phyloP scores from a whole-genome alignment of 164 flowering plant genomes.

The Vitis cinerea region DNA sequence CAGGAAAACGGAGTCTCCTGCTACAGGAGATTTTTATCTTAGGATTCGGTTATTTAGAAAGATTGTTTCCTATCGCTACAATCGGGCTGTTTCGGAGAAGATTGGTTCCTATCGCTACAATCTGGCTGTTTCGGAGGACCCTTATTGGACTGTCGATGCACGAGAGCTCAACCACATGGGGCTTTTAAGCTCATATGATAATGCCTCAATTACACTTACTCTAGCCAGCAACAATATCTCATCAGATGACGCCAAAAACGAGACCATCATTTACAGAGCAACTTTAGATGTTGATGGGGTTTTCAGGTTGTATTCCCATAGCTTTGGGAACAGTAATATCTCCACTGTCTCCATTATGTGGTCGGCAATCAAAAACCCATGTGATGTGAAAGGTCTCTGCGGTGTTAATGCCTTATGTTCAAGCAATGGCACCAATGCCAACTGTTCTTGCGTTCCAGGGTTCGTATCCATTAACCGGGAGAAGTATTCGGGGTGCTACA shows the following conservation, averaged over 20 bases:
- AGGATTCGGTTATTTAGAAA: too few species aligned
- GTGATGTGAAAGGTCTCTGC: conserved; percentile 16
- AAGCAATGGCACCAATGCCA: neutral
- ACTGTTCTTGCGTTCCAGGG: conserved; percentile 15
- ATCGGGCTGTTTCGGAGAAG: too few species aligned
- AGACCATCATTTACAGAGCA: neutral
- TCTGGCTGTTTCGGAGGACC: too few species aligned
- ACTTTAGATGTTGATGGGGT: conserved; percentile 9
- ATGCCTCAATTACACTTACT: too few species aligned
- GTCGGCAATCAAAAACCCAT: neutral
- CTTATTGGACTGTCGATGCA: too few species aligned
- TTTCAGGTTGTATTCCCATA: conserved; percentile 6
- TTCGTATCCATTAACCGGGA: neutral
- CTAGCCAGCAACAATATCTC: too few species aligned
- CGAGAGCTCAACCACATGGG: too few species aligned
- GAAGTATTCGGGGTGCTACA: neutral
- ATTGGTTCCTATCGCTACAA: too few species aligned
- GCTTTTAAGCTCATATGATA: too few species aligned
- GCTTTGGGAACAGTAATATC: neutral
- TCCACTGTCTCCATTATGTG: neutral
- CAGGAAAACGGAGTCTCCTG: neutral
- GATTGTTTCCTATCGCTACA: too few species aligned
- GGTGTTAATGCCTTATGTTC: conserved; percentile 16
- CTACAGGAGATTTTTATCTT: neutral
- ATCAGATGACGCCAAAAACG: too few species aligned